Base-by-base conservation (phyloP, 306 rosid genomes). In the Pyrus bretschneideri region DNA sequence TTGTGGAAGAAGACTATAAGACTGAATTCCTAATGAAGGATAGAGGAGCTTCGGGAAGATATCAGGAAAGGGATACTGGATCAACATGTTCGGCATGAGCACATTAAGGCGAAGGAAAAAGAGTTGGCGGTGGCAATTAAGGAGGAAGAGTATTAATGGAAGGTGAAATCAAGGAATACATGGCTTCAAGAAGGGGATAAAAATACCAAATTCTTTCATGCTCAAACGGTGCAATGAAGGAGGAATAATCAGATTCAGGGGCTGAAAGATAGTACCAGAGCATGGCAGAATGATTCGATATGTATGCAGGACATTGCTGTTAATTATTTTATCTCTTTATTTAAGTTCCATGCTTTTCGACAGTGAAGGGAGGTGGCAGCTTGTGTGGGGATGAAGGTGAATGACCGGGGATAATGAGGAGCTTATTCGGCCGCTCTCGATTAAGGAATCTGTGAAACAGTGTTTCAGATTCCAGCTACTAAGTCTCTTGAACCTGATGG, bases 271-370 rank as follows among this genome's bases (percentile, higher is more conserved):
- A 0, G 0, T 12, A 1, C 6, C 0, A 21, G 21, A 1, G 55
- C 4, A 2, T 49, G 55, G 21, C 55, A 49, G 1, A 4, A 14
- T 0, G 1, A 0, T 14, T 0, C 4, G 6, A 3, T 0, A 2
- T 9, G 12, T 3, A 40, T 40, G 45, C 3, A 42, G 9, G 1
- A 42, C 1, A 42, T 2, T 0, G 13, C 4, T 0, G 46, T 42
- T 1, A 10, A 42, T 2, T 42, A 42, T 3, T 42, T 42, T 42
- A 13, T 42, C 0, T 10, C 13, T 4, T 1, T 42, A 42, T 42
- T 42, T 10, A 33, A 33, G 8, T 33, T 8, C 0, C 1, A 7
- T 33, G 8, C 0, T 33, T 5, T 8, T 33, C 1, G 2, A 0
- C 38, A 33, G 0, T 1, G 38, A 33, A 8, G 2, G 8, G 38